These are phyloP conservation scores for Agaricus subrufescens DNA, from an alignment of 768 basidiomycete species.

Conservation along the genomic window DNA sequence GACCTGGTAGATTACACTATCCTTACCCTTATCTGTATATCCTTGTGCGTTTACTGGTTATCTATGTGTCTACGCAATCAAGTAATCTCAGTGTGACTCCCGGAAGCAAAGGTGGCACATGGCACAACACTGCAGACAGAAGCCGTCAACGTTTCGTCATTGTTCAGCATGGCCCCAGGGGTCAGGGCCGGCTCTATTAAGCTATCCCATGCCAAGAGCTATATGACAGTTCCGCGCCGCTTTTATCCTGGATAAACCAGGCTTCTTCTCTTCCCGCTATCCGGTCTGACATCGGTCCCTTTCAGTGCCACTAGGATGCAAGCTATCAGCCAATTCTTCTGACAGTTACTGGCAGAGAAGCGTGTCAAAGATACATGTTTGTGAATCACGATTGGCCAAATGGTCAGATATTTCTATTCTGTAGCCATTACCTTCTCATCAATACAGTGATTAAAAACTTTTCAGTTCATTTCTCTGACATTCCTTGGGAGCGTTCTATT, in stretches of 20 bases:
- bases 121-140: too few relatives aligned
- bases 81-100: neutral
- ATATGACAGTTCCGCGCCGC: neutral
- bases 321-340: neutral
- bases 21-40: conserved; percentile 7
- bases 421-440: too few relatives aligned
- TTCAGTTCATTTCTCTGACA: too few relatives aligned
- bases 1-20: neutral
- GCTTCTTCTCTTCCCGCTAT: neutral
- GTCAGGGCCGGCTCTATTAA: neutral
- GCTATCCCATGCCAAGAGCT: neutral
- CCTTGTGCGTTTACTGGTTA: neutral
- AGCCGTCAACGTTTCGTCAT: too few relatives aligned
- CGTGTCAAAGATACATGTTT: too few relatives aligned
- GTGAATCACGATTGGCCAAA: too few relatives aligned
- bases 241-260: neutral
- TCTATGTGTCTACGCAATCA: neutral
- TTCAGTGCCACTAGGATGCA: neutral
- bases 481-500: too few relatives aligned
- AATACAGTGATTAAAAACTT: too few relatives aligned
- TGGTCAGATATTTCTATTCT: too few relatives aligned
- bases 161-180: neutral
- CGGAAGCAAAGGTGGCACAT: too few relatives aligned
- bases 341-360: neutral
- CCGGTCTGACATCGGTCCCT: neutral